Base-by-base conservation (phyloP, 257 asterid genomes). In the Coffea eugenioides region DNA sequence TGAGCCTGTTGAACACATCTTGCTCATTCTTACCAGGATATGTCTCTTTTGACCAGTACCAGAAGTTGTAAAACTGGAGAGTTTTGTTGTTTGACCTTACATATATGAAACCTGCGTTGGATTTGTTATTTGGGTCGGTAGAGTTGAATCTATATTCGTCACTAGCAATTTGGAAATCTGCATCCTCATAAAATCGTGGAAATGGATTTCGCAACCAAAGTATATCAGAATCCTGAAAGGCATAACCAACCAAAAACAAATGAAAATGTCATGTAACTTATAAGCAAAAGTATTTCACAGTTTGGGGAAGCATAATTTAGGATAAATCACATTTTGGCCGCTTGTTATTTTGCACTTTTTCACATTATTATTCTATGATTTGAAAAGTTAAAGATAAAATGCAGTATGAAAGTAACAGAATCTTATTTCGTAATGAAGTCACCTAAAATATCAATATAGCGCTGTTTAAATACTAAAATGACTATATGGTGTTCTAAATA, bases 121-220 rank as follows among this genome's bases (percentile, higher is more conserved):
- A 91, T 31, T 64, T 49, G 56, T 91, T 91, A 5, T 65, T 76
- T 59, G 83, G 15, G 73, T 85, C 86, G 0, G 78, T 46, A 36
- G 90, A 79, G 68, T 80, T 57, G 4, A 80, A 82, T 21, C 21
- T 4, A 68, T 43, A 91, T 62, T 23, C 25, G 51, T 91, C 92
- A 39, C 92, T 87, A 2, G 94, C 80, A 41, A 88, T 86, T 76
- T 90, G 89, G 83, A 91, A 86, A 48, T 88, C 83, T 4, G 86
- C 71, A 49, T 89, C 91, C 3, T 81, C 8, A 81, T 83, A 79
- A 57, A 91, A 90, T 57, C 79, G 86, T 66, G 82, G 75, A 68
- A 91, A 87, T 62, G 93, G 96, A 80, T 86, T 74, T 67, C 87
- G 83, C 34, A 91, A 73, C 94, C 94, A 91, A 87, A 91, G 80